Evolutionary conservation across 2,329 filamentous ascomycete genomes (phyloP), one percentile per base, ranked within the genome.

Genomic region (Boeremia exigua): DNA sequence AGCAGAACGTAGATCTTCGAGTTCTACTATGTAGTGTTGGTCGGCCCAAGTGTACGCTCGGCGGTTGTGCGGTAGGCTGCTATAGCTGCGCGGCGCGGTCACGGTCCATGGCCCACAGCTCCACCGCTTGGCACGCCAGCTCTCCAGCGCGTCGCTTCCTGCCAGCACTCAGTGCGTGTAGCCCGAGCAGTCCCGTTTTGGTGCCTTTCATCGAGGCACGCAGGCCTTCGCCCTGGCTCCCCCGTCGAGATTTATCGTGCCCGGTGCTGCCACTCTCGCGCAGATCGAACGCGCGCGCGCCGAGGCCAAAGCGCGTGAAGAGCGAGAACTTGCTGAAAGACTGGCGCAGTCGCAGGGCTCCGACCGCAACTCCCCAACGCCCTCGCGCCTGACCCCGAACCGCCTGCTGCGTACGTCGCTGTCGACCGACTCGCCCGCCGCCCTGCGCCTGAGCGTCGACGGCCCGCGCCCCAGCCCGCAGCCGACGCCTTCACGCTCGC

Each of bases 401-500:
- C 48, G 48, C 38, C 33, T 48, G n/a, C 44, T 52, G 12, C 30
- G 44, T 19, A 44, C 54, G 33, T 57, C 54, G 17, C 48, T 52
- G 6, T 48, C 48, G 34, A 19, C 46, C 33, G 52, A 49, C 28
- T 49, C 46, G 40, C 39, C 52, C 52, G 38, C 45, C 19, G 29
- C 27, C 23, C 33, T 42, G 19, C 45, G 46, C 34, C 68, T 59
- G 64, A 62, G 56, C 60, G 49, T 67, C 54, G 54, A 67, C 11
- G 66, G 65, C 47, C 66, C 68, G 58, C 61, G 59, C 56, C 61
- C 54, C 49, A 67, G 63, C 58, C 67, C 67, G 9, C 54, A 62
- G 56, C 58, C 62, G 50, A 48, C 57, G 37, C 48, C 56, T 32
- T 40, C 57, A 39, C 55, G 44, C 40, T 28, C 49, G n/a, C 54